These are phyloP conservation scores for Zopfia rhizophila DNA, from an alignment of 2,329 filamentous ascomycete genomes.

Conservation along the genomic window DNA sequence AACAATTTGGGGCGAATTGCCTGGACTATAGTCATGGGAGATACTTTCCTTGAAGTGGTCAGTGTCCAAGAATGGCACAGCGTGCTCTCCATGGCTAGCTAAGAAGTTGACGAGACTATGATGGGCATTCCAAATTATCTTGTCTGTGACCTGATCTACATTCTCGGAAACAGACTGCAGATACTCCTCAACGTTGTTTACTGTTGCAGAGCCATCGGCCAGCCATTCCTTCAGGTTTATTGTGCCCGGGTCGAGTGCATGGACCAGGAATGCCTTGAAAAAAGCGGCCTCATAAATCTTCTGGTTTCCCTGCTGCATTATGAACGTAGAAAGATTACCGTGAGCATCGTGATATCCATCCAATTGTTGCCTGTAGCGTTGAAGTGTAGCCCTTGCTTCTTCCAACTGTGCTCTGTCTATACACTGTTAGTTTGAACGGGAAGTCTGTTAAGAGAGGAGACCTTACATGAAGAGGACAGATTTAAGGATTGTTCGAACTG, in stretches of 20 bases:
- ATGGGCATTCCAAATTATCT: constrained; percentile 38
- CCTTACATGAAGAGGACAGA: too few species aligned
- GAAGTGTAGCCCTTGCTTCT: too few species aligned
- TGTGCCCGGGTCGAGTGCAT: constrained; percentile 31
- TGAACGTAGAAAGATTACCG: too few species aligned
- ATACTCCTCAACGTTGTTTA: constrained; percentile 22
- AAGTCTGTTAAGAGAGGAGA: too few species aligned
- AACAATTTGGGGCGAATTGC: constrained; percentile 15
- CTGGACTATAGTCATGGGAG: constrained; percentile 28
- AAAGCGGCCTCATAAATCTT: constrained; percentile 36
- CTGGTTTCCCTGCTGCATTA: constrained; percentile 41
- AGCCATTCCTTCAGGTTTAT: constrained; percentile 20
- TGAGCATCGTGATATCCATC: too few species aligned
- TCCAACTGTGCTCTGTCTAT: too few species aligned
- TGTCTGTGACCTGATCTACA: constrained; percentile 29
- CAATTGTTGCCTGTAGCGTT: too few species aligned
- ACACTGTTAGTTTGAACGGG: too few species aligned
- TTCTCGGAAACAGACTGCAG: constrained; percentile 27
- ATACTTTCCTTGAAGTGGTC: constrained; percentile 18
- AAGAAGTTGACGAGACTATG: constrained; percentile 30
- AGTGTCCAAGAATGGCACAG: constrained; percentile 31
- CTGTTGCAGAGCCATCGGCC: not conserved
- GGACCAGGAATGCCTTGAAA: constrained; percentile 31
- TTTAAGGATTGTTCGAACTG: too few species aligned
- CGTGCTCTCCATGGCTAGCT: constrained; percentile 26